Base-by-base conservation (phyloP, 75 land plant species). In the Adiantum capillusveneris region DNA sequence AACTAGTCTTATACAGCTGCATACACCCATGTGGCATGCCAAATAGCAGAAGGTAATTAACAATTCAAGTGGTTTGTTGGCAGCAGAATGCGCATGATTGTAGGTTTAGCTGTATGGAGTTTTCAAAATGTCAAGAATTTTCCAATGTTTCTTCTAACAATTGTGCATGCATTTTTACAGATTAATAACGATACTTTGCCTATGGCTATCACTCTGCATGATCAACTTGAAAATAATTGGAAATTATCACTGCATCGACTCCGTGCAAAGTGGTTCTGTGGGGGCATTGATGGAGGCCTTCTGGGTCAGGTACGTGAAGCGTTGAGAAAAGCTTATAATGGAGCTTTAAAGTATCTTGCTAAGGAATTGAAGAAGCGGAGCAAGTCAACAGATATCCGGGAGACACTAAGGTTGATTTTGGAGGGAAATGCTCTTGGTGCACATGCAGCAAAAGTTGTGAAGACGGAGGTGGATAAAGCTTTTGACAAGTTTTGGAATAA, bases 241-340 rank as follows among this genome's bases (percentile, higher is more conserved):
- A 11, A 19, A 11, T 24, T 24, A 18, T 51, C 53, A 6, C 18
- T 51, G 53, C 24, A 51, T 11, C 53, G 53, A 7, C 11, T 51
- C 9, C 24, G 19, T 51, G 53, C 53, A 19, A 51, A 18, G 24
- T 51, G 53, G n/a, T 51, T 24, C 18, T 51, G 53, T 24, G 53
- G 53, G 11, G 53, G 53, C 11, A 17, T 9, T 19, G 53, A 24
- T 19, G 53, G 53, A 24, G 53, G 53, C 17, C 24, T 51, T 18
- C n/a, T 51, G 7, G 24, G 24, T 7, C 53, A 51, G 24, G 24
- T 51, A 6, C 53, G 53, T 51, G 24, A 18, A 24, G 53, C 17
- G 11, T 19, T 24, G 53, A 7, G 53, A 51, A 51, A 7, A 9
- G 53, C 53, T 6, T 51, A 51, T 17, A 6, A 9, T 18, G 18